phyloP scores from a whole-genome alignment of 495 filamentous ascomycete genomes.

The Cudoniella acicularis region DNA sequence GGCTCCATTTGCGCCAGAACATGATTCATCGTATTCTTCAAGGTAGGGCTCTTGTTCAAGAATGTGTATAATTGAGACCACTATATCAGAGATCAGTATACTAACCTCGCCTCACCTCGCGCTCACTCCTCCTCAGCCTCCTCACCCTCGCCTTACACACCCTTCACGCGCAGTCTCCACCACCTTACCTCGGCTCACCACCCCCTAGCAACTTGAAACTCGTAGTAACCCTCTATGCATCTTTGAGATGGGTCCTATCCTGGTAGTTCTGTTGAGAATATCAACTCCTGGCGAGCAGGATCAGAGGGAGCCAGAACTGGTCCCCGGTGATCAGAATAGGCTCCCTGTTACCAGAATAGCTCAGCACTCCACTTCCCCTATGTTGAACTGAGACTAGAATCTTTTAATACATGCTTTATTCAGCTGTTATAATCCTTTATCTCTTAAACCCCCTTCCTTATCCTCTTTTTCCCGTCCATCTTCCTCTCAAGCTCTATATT shows the following conservation, averaged over 20 bases:
- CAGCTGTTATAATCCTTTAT: too few species aligned
- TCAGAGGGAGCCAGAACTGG: conserved; percentile 8
- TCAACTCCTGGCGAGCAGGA: conserved; percentile 16
- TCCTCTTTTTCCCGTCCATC: too few species aligned
- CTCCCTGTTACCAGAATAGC: conserved; percentile 3
- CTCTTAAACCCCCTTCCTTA: too few species aligned
- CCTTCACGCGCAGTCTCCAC: conserved; percentile 6
- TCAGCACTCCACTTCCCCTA: neutral
- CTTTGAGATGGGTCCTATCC: conserved; percentile 5
- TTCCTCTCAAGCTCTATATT: too few species aligned
- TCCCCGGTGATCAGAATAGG: conserved; percentile 15
- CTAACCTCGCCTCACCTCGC: too few species aligned
- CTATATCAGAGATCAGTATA: too few species aligned
- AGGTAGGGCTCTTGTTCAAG: too few species aligned
- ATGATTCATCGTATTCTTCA: too few species aligned
- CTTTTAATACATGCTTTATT: too few species aligned
- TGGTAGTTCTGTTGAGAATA: conserved; percentile 8
- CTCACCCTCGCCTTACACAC: conserved; percentile 4
- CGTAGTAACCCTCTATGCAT: conserved; percentile 3
- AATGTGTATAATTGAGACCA: too few species aligned
- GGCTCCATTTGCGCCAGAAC: too few species aligned
- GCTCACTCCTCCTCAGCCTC: neutral
- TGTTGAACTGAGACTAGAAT: neutral
- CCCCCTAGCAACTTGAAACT: conserved; percentile 11
- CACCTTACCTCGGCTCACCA: too few species aligned